Evolutionary conservation across 2,329 filamentous ascomycete species (phyloP), one percentile per base, ranked within the genome.

Genomic region (Diaporthe destruens): DNA sequence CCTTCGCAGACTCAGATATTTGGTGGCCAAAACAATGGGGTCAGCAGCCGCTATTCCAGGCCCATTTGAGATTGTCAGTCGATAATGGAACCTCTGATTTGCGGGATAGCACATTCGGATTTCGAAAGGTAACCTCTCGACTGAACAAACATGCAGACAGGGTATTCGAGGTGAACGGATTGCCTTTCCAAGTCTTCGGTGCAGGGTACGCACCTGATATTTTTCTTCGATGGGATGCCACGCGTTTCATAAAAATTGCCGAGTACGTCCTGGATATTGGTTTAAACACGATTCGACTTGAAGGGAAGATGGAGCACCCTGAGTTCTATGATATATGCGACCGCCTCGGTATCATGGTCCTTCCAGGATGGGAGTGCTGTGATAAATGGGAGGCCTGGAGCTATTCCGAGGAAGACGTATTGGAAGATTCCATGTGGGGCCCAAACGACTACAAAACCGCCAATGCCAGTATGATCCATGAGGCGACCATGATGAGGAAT

Each of bases 331-430:
- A 87, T 0, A 81, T 91, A 2, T 87, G 89, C 1, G 89, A 91
- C 76, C 81, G 84, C 3, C 81, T 90, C 76, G 90, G 90, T 0
- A 76, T 92, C 47, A 90, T 92, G 88, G 79, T 92, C 0, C 81
- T 92, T 49, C 82, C 89, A 0, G 90, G 90, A 0, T 92, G 89
- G 89, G 89, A 91, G 74, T 92, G 90, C 78, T 92, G 90, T 77
- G 88, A 91, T 75, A 92, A 92, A 77, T 92, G 90, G 90, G 90
- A 92, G 76, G 87, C 86, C 0, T 92, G 89, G 89, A 78, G 76
- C 63, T 90, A 91, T 78, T 91, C 91, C 75, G 78, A 87, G 16
- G 86, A 92, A 61, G 29, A 49, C 3, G 59, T 42, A 23, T 75
- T 87, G 8, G 14, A 53, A 25, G 6, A 42, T 44, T 44, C 69